A percentile compares a stretch with the other conserved stretches of the same genome.
phyloP scores from a whole-genome alignment of 2,329 filamentous ascomycete species.

The Penicillium paneum region DNA sequence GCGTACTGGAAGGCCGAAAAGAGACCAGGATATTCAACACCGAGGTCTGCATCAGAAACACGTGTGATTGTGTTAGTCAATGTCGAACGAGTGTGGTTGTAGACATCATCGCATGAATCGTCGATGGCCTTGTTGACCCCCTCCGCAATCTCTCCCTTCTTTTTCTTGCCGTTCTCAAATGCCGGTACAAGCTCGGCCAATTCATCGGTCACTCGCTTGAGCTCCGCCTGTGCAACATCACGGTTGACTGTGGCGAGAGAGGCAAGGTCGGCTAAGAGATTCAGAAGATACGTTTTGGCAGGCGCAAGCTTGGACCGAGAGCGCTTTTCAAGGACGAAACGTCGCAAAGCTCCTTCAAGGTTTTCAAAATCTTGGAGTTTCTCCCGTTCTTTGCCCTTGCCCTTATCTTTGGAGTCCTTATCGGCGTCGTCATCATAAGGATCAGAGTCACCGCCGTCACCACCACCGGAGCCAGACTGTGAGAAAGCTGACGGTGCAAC shows the following conservation, averaged over 20 bases:
- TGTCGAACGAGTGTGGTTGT: slow-evolving; percentile 73
- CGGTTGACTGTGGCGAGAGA: slow-evolving; percentile 80
- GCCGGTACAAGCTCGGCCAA: slow-evolving; percentile 79
- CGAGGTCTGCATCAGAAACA: slow-evolving; percentile 72
- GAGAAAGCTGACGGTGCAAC: slow-evolving; percentile 55
- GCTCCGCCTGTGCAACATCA: slow-evolving; percentile 79
- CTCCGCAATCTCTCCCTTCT: slow-evolving; percentile 74
- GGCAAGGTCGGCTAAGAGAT: slow-evolving; percentile 83
- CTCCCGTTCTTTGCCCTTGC: slow-evolving; percentile 84
- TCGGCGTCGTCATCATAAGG: slow-evolving; percentile 50
- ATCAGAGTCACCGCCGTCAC: slow-evolving; percentile 54
- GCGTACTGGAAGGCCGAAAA: slow-evolving; percentile 86
- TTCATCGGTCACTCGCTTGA: slow-evolving; percentile 77
- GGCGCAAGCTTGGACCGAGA: slow-evolving; percentile 93
- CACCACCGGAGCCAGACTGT: slow-evolving; percentile 49
- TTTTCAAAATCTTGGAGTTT: slow-evolving; percentile 87
- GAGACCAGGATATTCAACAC: slow-evolving; percentile 81
- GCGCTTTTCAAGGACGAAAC: slow-evolving; percentile 94
- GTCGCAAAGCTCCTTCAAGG: slow-evolving; percentile 80
- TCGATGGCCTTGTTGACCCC: slow-evolving; percentile 80
- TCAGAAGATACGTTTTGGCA: slow-evolving; percentile 90
- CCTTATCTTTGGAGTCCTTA: slow-evolving; percentile 67
- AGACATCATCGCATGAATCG: slow-evolving; percentile 78
- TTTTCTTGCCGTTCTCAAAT: slow-evolving; percentile 78
- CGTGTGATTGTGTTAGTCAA: slow-evolving; percentile 72